Evolutionary conservation across 768 basidiomycete species (phyloP).

Genomic region (Calocybe gangraenosa): DNA sequence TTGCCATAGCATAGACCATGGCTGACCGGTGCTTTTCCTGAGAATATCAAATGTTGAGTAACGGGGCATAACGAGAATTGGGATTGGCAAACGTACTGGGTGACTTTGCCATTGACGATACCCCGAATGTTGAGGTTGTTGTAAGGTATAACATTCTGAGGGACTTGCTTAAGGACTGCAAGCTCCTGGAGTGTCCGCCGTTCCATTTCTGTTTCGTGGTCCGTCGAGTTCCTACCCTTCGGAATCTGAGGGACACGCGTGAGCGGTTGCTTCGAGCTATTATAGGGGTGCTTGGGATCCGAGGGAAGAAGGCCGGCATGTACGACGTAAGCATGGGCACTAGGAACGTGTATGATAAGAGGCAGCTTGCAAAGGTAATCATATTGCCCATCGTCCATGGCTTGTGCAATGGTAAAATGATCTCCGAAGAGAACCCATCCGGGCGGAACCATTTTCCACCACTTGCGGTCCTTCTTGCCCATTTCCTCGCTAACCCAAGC

Average conservation of each 20-base stretch:
- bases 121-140: constrained; percentile 70
- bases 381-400: constrained; percentile 58
- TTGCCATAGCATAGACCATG: constrained; percentile 80
- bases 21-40: constrained; percentile 45
- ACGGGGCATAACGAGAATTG: background rate
- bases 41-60: background rate
- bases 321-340: constrained; percentile 70
- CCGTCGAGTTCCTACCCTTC: constrained; percentile 3
- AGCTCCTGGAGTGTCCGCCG: constrained; percentile 64
- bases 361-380: constrained; percentile 76
- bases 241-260: constrained; percentile 49
- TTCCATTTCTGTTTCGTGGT: constrained; percentile 23
- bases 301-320: constrained; percentile 81
- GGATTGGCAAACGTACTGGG: constrained; percentile 29
- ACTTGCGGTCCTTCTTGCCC: constrained; percentile 26
- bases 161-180: constrained; percentile 59
- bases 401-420: constrained; percentile 73
- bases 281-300: constrained; percentile 52
- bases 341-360: constrained; percentile 68
- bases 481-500: constrained; percentile 34
- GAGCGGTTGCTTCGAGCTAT: constrained; percentile 63
- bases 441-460: constrained; percentile 53
- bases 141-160: constrained; percentile 79
- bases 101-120: constrained; percentile 40
- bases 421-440: constrained; percentile 72